A percentile compares a stretch with the other conserved stretches of the same genome.
These are phyloP conservation scores for Sporothrix pallida DNA, from an alignment of 2,329 filamentous ascomycete genomes.

Conservation along the genomic window DNA sequence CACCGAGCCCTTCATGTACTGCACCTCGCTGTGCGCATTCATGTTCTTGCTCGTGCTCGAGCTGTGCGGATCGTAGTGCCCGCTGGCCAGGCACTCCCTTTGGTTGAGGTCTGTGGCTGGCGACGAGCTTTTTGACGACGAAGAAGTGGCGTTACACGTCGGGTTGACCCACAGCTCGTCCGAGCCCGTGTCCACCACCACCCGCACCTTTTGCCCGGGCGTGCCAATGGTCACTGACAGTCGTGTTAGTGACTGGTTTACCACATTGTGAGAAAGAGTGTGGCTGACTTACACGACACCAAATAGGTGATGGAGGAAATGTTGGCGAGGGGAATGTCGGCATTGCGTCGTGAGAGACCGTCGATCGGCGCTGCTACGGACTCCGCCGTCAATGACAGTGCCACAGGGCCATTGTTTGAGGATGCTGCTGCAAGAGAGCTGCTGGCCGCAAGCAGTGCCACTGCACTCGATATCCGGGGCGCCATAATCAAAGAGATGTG, in stretches of 20 bases:
- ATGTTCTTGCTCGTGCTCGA: conserved; percentile 40
- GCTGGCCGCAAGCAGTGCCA: not conserved
- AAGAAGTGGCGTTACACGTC: conserved; percentile 50
- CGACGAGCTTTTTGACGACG: conserved; percentile 32
- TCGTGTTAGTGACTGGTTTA: no score
- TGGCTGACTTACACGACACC: conserved; percentile 27
- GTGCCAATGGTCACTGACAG: conserved; percentile 52
- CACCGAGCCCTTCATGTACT: conserved; percentile 43
- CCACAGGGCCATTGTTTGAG: not conserved
- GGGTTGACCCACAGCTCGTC: conserved; percentile 66
- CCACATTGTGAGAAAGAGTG: no score
- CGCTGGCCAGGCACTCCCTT: conserved; percentile 49
- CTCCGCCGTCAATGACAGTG: not conserved
- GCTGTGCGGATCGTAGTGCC: conserved; percentile 45
- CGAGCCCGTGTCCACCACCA: conserved; percentile 60
- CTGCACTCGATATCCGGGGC: not conserved
- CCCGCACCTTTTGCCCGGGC: conserved; percentile 54
- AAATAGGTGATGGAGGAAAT: conserved; percentile 33
- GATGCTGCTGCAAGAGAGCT: not conserved
- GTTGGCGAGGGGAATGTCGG: conserved; percentile 34
- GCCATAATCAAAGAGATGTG: no score
- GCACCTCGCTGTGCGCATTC: conserved; percentile 37
- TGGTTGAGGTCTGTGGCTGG: conserved; percentile 40
- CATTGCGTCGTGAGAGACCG: conserved; percentile 26
- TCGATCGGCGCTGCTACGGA: not conserved